Percentiles rank a stretch among this genome's conserved stretches.
phyloP scores from a whole-genome alignment of 169 alveolate species.

The Eimeria falciformis region DNA sequence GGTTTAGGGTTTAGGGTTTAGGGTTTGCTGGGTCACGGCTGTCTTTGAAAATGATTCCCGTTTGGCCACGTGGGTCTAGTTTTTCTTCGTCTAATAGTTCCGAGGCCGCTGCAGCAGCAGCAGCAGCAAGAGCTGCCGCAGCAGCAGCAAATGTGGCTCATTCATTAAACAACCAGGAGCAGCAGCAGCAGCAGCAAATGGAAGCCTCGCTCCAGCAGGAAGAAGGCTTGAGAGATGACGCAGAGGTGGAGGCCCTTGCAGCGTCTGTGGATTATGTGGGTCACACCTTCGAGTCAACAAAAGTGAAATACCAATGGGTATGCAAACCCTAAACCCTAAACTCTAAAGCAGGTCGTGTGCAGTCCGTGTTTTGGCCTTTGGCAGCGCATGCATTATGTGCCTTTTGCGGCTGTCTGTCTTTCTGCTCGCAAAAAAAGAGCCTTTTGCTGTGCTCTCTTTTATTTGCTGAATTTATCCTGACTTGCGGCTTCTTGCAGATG shows the following conservation, averaged over 20 bases:
- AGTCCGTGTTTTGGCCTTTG: no score
- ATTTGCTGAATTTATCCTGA: neutral
- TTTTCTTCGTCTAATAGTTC: neutral
- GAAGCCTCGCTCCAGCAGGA: neutral
- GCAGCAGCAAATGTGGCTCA: neutral
- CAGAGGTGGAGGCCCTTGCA: constrained; percentile 55
- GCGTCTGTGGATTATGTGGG: constrained; percentile 36
- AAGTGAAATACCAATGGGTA: constrained; percentile 56
- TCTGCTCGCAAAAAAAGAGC: no score
- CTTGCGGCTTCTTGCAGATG: neutral
- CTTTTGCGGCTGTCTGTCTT: no score
- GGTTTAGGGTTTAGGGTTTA: no score
- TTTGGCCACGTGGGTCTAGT: neutral
- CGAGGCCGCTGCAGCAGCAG: neutral
- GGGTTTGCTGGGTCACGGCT: neutral
- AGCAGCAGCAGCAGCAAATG: neutral
- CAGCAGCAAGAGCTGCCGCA: neutral
- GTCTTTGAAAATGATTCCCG: neutral
- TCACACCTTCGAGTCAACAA: constrained; percentile 40
- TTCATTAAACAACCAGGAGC: neutral
- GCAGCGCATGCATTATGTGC: neutral
- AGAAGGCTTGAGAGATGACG: constrained; percentile 21
- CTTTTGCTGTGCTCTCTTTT: neutral
- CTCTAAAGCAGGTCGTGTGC: neutral
- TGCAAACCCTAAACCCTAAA: constrained; percentile 32